Evolutionary conservation across 441 rosid species (phyloP).

Genomic region (Raphanus hybrid): DNA sequence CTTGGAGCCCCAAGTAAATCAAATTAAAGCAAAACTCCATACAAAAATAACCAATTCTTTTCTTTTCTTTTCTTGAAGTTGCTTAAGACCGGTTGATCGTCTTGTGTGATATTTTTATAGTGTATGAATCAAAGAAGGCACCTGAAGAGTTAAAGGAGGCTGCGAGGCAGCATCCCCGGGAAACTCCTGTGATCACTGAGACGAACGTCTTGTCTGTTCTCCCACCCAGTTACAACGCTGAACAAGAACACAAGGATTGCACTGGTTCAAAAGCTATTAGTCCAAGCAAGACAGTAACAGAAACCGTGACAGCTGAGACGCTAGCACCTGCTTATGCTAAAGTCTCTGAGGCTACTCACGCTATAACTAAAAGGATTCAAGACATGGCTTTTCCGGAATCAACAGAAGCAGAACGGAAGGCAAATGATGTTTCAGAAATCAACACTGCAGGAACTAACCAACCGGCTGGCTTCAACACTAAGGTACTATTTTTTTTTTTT

Average conservation of each 20-base stretch:
- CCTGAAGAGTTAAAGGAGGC: slow-evolving; percentile 61
- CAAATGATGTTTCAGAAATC: slow-evolving; percentile 20
- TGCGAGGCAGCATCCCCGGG: slow-evolving; percentile 71
- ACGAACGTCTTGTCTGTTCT: slow-evolving; percentile 51
- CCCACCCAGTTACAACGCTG: slow-evolving; percentile 26
- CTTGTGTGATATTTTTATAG: slow-evolving; percentile 43
- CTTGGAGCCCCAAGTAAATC: slow-evolving; percentile 70
- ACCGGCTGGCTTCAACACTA: slow-evolving; percentile 21
- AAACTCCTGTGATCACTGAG: slow-evolving; percentile 54
- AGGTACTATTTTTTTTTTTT: background rate
- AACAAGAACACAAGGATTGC: slow-evolving; percentile 35
- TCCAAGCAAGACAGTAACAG: slow-evolving; percentile 46
- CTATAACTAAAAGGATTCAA: slow-evolving; percentile 58
- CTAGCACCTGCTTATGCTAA: slow-evolving; percentile 58
- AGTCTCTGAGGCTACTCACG: slow-evolving; percentile 52
- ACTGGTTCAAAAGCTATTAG: slow-evolving; percentile 32
- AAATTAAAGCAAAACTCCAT: background rate
- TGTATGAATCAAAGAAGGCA: slow-evolving; percentile 90
- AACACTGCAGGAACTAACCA: slow-evolving; percentile 34
- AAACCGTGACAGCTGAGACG: slow-evolving; percentile 48
- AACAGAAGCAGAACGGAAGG: slow-evolving; percentile 28
- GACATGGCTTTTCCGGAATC: slow-evolving; percentile 45
- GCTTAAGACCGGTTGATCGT: background rate
- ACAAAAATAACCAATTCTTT: background rate
- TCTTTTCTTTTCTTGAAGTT: background rate